These are phyloP conservation scores for Gelatoporia subvermispora DNA, from an alignment of 768 basidiomycete genomes.

Conservation along the genomic window DNA sequence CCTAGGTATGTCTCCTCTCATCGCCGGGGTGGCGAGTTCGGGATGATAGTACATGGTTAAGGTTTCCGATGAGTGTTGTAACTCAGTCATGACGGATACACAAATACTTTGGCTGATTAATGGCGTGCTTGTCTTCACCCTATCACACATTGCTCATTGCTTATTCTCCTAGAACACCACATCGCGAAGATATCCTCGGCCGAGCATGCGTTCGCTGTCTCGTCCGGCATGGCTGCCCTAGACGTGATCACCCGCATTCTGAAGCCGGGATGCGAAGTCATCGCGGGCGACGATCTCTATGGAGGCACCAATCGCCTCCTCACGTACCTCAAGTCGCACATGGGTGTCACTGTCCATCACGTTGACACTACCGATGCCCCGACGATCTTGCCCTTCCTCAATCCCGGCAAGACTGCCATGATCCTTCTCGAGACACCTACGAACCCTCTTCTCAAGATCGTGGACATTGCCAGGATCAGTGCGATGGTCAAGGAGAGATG, in stretches of 20 bases:
- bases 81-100: too few relatives aligned
- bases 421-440: slow-evolving; percentile 96
- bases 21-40: too few relatives aligned
- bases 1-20: slow-evolving; percentile 57
- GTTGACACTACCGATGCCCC: slow-evolving; percentile 84
- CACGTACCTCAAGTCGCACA: slow-evolving; percentile 80
- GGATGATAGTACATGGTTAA: too few relatives aligned
- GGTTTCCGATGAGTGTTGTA: too few relatives aligned
- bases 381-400: slow-evolving; percentile 57
- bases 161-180: slow-evolving; percentile 71
- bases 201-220: slow-evolving; percentile 83
- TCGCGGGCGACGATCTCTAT: slow-evolving; percentile 96
- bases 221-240: slow-evolving; percentile 97
- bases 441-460: slow-evolving; percentile 94
- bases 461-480: slow-evolving; percentile 81
- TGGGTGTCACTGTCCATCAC: slow-evolving; percentile 86
- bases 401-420: slow-evolving; percentile 80
- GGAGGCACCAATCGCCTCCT: slow-evolving; percentile 96
- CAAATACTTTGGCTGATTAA: too few relatives aligned
- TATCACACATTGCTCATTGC: too few relatives aligned
- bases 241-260: slow-evolving; percentile 92
- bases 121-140: too few relatives aligned
- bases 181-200: slow-evolving; percentile 96
- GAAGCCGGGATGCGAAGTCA: slow-evolving; percentile 92
- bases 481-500: slow-evolving; percentile 78